Evolutionary conservation across 805 yeast genomes (phyloP), one percentile per base, ranked within the genome.

Genomic region (Saccharomycopsis synnaedendra): DNA sequence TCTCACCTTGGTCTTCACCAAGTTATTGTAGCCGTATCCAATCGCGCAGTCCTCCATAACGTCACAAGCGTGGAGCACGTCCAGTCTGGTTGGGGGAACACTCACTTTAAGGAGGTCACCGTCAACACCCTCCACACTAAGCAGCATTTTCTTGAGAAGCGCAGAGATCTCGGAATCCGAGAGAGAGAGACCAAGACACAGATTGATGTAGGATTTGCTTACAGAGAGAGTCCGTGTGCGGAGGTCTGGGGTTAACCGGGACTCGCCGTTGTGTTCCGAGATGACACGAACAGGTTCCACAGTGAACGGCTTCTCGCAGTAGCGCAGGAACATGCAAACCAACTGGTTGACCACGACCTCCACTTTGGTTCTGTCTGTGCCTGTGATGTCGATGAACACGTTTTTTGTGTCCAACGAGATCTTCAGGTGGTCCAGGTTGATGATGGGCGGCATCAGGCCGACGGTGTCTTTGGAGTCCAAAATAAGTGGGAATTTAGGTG

Each of bases 1-100:
- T 55, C 87, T 75, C 60, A 93, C 86, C 55, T 76, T 76, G 45
- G 93, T 80, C 67, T 82, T 86, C 54, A 75, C 76, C 60, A 93
- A 74, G 63, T 85, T 87, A 68, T 89, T 84, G 73, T 83, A 93
- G 49, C 98, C 99, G 62, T 87, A 93, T 32, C 87, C 94, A 61
- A 93, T 83, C 43, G 96, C 98, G 43, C 90, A 96, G 65, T 93
- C 99, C 67, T 93, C 99, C 95, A 93, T 85, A 56, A 93, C 82
- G 67, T 93, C 99, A 74, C 97, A 90, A 64, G 87, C 95, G 66
- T 93, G 99, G 60, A 93, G 73, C 53, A 93, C 76, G 66, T 93
- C 99, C 7, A 97, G 81, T 71, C 99, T 84, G 37, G 98, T 93
- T 59, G 86, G 82, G 54, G 99, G 99, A 51, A 93, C 78, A 37